Evolutionary conservation across 1,284 basidiomycete genomes (phyloP).

Genomic region (Neotropicomus parvogracilis): DNA sequence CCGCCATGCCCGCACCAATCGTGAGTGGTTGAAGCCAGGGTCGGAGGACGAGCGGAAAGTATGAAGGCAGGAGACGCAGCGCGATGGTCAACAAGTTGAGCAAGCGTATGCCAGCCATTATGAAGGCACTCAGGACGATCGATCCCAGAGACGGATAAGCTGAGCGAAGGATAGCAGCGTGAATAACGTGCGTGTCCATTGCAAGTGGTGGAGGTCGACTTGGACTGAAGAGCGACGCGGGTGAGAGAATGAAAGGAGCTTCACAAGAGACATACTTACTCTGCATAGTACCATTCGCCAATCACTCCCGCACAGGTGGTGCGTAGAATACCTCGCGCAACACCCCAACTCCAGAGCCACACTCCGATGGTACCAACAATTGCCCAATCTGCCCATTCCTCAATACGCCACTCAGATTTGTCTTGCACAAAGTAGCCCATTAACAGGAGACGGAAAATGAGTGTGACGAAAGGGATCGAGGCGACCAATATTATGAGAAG

Average conservation of each 20-base stretch:
- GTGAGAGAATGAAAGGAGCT: background rate
- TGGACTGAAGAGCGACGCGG: constrained; percentile 37
- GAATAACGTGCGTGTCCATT: constrained; percentile 66
- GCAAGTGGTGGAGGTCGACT: constrained; percentile 47
- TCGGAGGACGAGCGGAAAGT: constrained; percentile 43
- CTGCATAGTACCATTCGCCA: constrained; percentile 89
- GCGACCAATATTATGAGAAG: constrained; percentile 69
- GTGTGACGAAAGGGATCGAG: constrained; percentile 82
- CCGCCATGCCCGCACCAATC: constrained; percentile 41
- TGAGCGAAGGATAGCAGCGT: constrained; percentile 75
- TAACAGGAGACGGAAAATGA: constrained; percentile 78
- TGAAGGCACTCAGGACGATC: constrained; percentile 70
- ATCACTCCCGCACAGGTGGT: constrained; percentile 81
- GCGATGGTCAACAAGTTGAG: constrained; percentile 47
- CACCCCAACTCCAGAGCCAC: constrained; percentile 92
- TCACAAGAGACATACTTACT: constrained; percentile 44
- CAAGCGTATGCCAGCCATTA: constrained; percentile 68
- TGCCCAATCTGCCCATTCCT: constrained; percentile 80
- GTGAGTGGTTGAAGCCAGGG: constrained; percentile 42
- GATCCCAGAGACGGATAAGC: constrained; percentile 80
- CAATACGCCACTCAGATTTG: constrained; percentile 67
- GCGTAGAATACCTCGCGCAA: constrained; percentile 77
- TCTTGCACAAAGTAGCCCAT: constrained; percentile 56
- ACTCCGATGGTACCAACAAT: constrained; percentile 64
- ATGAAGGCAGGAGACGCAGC: constrained; percentile 54